Evolutionary conservation across 345 rosid genomes (phyloP).

Genomic region (Crucihimalaya himalaica): DNA sequence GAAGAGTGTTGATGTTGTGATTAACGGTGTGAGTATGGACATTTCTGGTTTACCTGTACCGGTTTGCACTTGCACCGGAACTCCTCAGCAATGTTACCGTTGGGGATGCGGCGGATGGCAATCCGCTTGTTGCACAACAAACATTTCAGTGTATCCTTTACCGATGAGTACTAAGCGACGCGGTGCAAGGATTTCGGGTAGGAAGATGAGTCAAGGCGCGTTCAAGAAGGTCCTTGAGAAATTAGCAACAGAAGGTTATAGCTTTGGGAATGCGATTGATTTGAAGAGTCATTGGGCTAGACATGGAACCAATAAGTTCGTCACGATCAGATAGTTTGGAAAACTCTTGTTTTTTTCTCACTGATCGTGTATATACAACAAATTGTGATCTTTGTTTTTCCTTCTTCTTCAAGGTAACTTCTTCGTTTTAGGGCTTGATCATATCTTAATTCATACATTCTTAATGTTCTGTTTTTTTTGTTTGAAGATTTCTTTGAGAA

Average conservation of each 20-base stretch:
- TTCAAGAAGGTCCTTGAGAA: slow-evolving; percentile 92
- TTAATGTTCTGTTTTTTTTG: not conserved
- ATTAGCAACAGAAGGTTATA: slow-evolving; percentile 75
- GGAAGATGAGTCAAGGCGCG: slow-evolving; percentile 97
- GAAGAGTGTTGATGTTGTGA: slow-evolving; percentile 74
- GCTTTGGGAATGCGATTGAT: slow-evolving; percentile 78
- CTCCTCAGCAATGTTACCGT: slow-evolving; percentile 85
- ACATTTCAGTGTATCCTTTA: slow-evolving; percentile 81
- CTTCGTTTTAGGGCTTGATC: slow-evolving; percentile 7
- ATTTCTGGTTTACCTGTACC: slow-evolving; percentile 82
- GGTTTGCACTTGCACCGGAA: slow-evolving; percentile 86
- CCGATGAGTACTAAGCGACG: slow-evolving; percentile 92
- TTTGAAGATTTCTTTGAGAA: not conserved
- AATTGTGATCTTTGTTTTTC: not conserved
- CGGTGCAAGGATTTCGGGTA: slow-evolving; percentile 89
- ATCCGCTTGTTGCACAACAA: slow-evolving; percentile 92
- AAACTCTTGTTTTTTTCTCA: not conserved
- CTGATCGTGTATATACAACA: slow-evolving; percentile 1
- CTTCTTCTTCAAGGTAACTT: slow-evolving; percentile 12
- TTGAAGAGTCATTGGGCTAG: slow-evolving; percentile 89
- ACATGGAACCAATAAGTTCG: slow-evolving; percentile 96
- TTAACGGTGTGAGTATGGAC: slow-evolving; percentile 84
- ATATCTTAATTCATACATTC: slow-evolving; percentile 17
- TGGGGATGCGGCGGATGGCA: slow-evolving; percentile 99
- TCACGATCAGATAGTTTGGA: slow-evolving; percentile 77